Conservation (phyloP, 2,329 filamentous ascomycete species). For the Colletotrichum echinochloae region DNA sequence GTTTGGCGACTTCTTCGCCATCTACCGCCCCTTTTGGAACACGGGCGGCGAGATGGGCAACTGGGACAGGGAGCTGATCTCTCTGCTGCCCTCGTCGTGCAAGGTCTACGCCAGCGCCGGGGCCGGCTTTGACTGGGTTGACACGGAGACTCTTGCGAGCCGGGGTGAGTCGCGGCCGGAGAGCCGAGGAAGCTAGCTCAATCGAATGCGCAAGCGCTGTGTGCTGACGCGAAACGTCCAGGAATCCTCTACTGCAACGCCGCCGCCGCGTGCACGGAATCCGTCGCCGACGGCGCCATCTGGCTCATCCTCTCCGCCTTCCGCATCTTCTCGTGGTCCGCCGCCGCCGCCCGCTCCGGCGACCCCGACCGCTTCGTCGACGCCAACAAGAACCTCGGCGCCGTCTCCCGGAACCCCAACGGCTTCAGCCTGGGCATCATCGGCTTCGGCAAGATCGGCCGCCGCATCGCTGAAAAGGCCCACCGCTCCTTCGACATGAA, state of each 20-base stretch:
- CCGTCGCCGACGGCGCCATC: slow-evolving; percentile 39
- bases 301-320: slow-evolving; percentile 38
- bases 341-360: slow-evolving; percentile 32
- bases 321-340: slow-evolving; percentile 39
- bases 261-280: slow-evolving; percentile 34
- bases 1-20: slow-evolving; percentile 39
- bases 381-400: slow-evolving; percentile 36
- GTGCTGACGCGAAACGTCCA: background rate
- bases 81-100: slow-evolving; percentile 35
- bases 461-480: slow-evolving; percentile 60
- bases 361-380: slow-evolving; percentile 39
- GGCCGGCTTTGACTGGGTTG: slow-evolving; percentile 37
- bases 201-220: background rate
- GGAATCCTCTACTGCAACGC: slow-evolving; percentile 37
- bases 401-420: slow-evolving; percentile 35
- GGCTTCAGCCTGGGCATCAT: slow-evolving; percentile 61
- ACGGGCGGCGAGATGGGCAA: slow-evolving; percentile 39
- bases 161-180: slow-evolving; percentile 16
- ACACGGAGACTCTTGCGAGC: slow-evolving; percentile 34
- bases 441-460: slow-evolving; percentile 71
- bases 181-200: no score
- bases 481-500: slow-evolving; percentile 65
- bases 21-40: slow-evolving; percentile 39
- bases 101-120: slow-evolving; percentile 36
- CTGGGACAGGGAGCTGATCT: slow-evolving; percentile 37